These are phyloP conservation scores for Neckera pumila DNA, from an alignment of 225 moss, liverwort and hornwort genomes.

Conservation along the genomic window DNA sequence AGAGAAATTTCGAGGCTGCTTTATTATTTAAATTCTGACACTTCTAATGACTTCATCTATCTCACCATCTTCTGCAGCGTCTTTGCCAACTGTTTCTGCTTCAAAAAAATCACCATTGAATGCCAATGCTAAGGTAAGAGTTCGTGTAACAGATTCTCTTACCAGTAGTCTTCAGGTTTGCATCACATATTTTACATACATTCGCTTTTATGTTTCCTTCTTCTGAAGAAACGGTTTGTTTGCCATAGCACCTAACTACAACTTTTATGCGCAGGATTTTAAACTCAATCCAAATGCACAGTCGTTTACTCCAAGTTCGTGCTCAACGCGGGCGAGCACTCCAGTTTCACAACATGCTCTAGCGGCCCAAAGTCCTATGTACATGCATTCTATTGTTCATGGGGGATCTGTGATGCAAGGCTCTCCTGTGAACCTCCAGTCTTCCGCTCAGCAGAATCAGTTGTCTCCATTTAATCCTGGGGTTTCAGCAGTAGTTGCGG, in stretches of 20 bases:
- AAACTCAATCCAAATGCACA: slow-evolving; percentile 91
- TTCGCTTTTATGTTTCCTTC: not conserved
- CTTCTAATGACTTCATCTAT: slow-evolving; percentile 8
- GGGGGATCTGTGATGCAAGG: slow-evolving; percentile 45
- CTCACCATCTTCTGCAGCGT: slow-evolving; percentile 41
- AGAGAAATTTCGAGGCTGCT: not conserved
- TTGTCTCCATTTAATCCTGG: slow-evolving; percentile 48
- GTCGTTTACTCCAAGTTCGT: slow-evolving; percentile 73
- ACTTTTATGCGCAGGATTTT: slow-evolving; percentile 52
- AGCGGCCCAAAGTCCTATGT: slow-evolving; percentile 41
- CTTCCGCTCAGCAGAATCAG: slow-evolving; percentile 51
- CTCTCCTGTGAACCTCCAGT: slow-evolving; percentile 37
- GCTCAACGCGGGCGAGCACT: slow-evolving; percentile 33
- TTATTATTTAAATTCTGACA: not conserved
- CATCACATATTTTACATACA: not conserved
- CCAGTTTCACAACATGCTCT: slow-evolving; percentile 13
- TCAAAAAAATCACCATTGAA: slow-evolving; percentile 58
- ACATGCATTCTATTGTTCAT: slow-evolving; percentile 45
- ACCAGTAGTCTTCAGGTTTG: not conserved
- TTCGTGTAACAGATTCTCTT: not conserved
- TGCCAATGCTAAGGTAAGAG: slow-evolving; percentile 59
- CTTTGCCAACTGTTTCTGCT: slow-evolving; percentile 39
- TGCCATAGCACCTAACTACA: not conserved
- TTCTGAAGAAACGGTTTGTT: not conserved
- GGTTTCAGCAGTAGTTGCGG: slow-evolving; percentile 34